Evolutionary conservation across 805 yeast species (phyloP).

Genomic region (Kockiozyma suomiensis): DNA sequence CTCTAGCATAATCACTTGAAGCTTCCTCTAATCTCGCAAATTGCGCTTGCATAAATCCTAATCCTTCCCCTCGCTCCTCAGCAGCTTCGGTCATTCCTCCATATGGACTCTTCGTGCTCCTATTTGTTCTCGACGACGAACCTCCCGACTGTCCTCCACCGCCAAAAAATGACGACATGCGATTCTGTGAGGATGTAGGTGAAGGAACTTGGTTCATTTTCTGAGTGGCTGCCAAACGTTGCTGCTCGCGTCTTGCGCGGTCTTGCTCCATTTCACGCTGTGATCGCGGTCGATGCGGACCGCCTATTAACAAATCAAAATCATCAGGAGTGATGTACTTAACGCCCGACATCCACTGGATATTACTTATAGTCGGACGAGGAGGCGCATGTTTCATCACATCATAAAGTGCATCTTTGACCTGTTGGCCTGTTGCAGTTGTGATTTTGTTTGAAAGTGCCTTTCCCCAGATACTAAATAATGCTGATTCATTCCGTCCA

Average conservation of each 20-base stretch:
- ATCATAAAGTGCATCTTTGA: conserved; percentile 66
- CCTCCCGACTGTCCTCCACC: neutral
- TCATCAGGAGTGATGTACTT: conserved; percentile 63
- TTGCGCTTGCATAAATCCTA: conserved; percentile 28
- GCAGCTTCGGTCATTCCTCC: conserved; percentile 20
- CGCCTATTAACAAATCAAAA: conserved; percentile 67
- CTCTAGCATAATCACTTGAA: conserved; percentile 29
- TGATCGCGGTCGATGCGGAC: conserved; percentile 66
- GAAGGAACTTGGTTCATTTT: neutral
- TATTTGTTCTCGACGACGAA: neutral
- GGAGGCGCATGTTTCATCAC: conserved; percentile 68
- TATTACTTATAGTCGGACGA: conserved; percentile 76
- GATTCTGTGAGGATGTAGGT: conserved; percentile 3
- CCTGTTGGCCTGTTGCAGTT: conserved; percentile 28
- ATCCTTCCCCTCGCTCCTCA: conserved; percentile 30
- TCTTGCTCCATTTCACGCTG: conserved; percentile 46
- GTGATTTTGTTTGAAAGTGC: conserved; percentile 36
- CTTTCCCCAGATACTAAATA: conserved; percentile 55
- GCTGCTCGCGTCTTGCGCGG: conserved; percentile 35
- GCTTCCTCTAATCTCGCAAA: conserved; percentile 30
- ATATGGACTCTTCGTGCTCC: conserved; percentile 6
- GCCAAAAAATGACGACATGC: neutral
- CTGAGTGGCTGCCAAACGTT: conserved; percentile 27
- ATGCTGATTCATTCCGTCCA: conserved; percentile 55
- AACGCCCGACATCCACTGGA: conserved; percentile 85